These are phyloP conservation scores for Symbiodinium natans DNA, from an alignment of 73 alveolate genomes.

Conservation along the genomic window DNA sequence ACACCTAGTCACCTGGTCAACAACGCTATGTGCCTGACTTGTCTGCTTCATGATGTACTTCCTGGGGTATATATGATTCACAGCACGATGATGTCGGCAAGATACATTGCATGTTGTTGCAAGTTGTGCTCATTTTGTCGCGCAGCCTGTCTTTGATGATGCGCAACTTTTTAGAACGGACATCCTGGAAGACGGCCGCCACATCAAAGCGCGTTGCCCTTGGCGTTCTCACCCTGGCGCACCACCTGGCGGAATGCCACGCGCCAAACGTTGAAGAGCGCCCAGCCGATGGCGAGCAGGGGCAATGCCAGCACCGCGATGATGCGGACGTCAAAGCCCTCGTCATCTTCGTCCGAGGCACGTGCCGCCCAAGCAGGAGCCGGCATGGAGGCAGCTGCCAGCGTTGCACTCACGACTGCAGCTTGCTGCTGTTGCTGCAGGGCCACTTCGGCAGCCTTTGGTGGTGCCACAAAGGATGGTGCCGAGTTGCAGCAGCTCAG, in stretches of 20 bases:
- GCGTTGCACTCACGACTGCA: background rate
- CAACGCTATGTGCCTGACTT: too few species aligned
- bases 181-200: too few species aligned
- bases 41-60: too few species aligned
- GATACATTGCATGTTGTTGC: too few species aligned
- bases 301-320: slow-evolving; percentile 16
- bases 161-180: too few species aligned
- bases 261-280: slow-evolving; percentile 17
- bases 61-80: too few species aligned
- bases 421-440: slow-evolving; percentile 20
- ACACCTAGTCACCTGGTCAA: too few species aligned
- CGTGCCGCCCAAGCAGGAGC: slow-evolving; percentile 15
- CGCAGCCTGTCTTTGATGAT: too few species aligned
- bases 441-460: background rate
- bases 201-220: background rate
- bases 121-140: too few species aligned
- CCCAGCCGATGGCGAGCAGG: background rate
- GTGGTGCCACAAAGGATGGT: background rate
- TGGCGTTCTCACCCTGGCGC: background rate
- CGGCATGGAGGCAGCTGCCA: slow-evolving; percentile 3
- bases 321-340: slow-evolving; percentile 83
- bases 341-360: background rate
- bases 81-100: too few species aligned
- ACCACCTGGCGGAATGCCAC: slow-evolving; percentile 10
- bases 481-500: background rate